Conservation (phyloP, 116 monocot genomes). For the Iris pallida region DNA sequence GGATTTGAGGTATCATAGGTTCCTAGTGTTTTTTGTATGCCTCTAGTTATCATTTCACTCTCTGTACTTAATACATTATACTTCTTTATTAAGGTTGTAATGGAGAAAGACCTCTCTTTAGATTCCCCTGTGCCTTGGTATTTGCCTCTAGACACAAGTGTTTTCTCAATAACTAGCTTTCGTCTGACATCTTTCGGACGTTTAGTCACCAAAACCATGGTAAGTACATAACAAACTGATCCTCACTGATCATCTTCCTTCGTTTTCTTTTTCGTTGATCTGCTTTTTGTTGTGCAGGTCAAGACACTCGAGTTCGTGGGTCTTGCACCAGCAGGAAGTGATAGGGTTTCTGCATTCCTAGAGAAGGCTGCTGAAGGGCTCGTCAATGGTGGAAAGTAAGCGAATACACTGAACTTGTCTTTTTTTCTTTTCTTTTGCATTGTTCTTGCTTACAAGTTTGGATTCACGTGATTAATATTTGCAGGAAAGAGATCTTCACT, state of each 20-base stretch:
- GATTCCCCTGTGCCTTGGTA: conserved; percentile 90
- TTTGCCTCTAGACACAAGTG: conserved; percentile 73
- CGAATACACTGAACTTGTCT: background rate
- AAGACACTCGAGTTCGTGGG: conserved; percentile 64
- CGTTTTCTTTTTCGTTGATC: too few relatives aligned
- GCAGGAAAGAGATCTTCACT: conserved; percentile 94
- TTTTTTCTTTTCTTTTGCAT: background rate
- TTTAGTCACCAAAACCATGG: conserved; percentile 68
- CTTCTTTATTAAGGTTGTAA: conserved; percentile 52
- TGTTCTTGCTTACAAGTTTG: background rate
- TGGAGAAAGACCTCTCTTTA: conserved; percentile 80
- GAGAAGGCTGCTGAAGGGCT: conserved; percentile 96
- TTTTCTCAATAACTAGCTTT: conserved; percentile 81
- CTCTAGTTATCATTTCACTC: too few relatives aligned
- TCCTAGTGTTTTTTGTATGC: too few relatives aligned
- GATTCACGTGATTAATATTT: conserved; percentile 1
- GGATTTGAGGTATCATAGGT: conserved; percentile 75
- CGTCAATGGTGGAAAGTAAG: conserved; percentile 89
- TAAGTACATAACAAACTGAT: conserved; percentile 17
- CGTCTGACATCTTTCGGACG: conserved; percentile 82
- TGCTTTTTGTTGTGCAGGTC: conserved; percentile 44
- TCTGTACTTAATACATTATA: background rate
- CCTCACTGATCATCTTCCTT: background rate
- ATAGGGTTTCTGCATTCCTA: conserved; percentile 84
- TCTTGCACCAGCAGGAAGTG: conserved; percentile 83